Evolutionary conservation across 2,329 filamentous ascomycete species (phyloP), one percentile per base, ranked within the genome.

Genomic region (Colletotrichum eremochloae): DNA sequence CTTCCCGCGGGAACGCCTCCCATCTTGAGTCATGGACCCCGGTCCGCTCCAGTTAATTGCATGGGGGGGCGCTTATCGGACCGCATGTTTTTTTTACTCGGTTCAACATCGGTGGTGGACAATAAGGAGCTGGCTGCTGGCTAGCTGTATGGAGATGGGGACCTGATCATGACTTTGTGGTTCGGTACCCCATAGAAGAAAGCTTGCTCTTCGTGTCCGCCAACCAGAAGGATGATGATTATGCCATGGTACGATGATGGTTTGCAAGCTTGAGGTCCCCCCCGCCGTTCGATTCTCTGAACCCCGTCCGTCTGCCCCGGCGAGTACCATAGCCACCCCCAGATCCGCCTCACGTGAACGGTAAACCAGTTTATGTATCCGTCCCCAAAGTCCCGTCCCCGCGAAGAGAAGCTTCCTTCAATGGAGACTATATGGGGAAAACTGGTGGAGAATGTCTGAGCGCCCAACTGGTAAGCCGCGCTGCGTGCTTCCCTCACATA

Each of bases 21-120:
- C 68, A 48, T 72, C 66, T 24, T 24, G 69, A 72, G 69, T 69
- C 69, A 72, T 69, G 33, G 65, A 24, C 57, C 68, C 66, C 44
- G 1, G 9, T 20, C 56, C 33, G 44, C 40, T 29, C 52, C 58
- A 42, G 33, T 40, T 58, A 33, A 44, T 63, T 52, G 12, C 57
- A 44, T 46, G 56, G 48, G 36, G 24, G 40, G n/a, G 48, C 8
- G 36, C 12, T 44, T 44, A 44, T 44, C 42, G 42, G 42, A 44
- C 42, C 42, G 42, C 42, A 44, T 18, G 12, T 42, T 42, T 15
- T 40, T 42, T 42, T 42, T 12, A 15, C 14, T 42, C 40, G 40
- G 40, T 6, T 46, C 18, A 2, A 44, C 5, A 7, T 20, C 42
- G 42, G 42, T 46, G 42, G 18, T 46, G 42, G 18, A n/a, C 18